A percentile compares a stretch with the other conserved stretches of the same genome.
Conservation (phyloP, 2,329 filamentous ascomycete genomes). For the Apiospora aurea region DNA sequence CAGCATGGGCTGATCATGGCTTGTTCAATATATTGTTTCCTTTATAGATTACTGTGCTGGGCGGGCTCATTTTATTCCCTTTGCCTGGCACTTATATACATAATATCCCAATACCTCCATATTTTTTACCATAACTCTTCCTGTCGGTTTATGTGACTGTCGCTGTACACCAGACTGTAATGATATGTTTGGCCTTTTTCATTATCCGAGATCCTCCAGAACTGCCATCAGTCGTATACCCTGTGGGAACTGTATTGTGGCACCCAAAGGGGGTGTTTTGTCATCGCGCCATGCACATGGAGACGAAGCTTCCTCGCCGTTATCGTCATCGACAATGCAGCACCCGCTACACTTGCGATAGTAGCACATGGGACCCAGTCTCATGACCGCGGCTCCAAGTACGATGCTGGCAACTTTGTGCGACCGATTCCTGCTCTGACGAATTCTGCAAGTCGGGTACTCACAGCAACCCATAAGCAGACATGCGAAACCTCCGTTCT, state of each 20-base stretch:
- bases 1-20: not conserved
- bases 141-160: not conserved
- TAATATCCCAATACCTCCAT: not conserved
- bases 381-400: not conserved
- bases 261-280: too few relatives aligned
- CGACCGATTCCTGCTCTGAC: not conserved
- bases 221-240: not conserved
- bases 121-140: not conserved
- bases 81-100: not conserved
- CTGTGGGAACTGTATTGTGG: not conserved
- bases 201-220: not conserved
- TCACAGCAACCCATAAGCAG: constrained; percentile 14
- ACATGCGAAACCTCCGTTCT: not conserved
- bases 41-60: not conserved
- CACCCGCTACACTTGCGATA: not conserved
- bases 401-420: not conserved
- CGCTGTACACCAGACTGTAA: too few relatives aligned
- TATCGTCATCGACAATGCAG: not conserved
- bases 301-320: not conserved
- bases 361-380: not conserved
- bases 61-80: not conserved
- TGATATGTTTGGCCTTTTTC: too few relatives aligned
- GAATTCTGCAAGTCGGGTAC: constrained; percentile 3
- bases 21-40: not conserved
- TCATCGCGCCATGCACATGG: not conserved